These are phyloP conservation scores for Ogataea polymorpha DNA, from an alignment of 805 yeast species.

Conservation along the genomic window DNA sequence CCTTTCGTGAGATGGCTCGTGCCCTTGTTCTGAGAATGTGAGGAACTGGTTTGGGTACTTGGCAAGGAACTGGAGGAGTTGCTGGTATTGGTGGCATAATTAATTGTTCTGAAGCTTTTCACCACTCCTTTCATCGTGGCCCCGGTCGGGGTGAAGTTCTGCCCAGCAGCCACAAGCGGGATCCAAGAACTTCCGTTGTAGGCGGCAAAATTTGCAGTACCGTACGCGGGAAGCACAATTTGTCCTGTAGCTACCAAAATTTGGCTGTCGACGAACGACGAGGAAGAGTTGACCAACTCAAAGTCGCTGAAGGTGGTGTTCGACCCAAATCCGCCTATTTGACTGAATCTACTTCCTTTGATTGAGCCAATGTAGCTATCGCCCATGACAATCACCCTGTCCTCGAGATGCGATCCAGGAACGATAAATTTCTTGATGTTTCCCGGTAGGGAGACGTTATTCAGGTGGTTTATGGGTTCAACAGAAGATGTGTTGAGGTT, in stretches of 20 bases:
- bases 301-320: slow-evolving; percentile 43
- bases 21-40: not conserved
- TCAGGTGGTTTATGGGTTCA: slow-evolving; percentile 7
- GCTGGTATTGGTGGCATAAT: slow-evolving; percentile 9
- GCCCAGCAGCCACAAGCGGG: slow-evolving; percentile 54
- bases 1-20: slow-evolving; percentile 44
- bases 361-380: slow-evolving; percentile 36
- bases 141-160: slow-evolving; percentile 22
- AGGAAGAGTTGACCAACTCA: slow-evolving; percentile 29
- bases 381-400: slow-evolving; percentile 43
- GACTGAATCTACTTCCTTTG: slow-evolving; percentile 48
- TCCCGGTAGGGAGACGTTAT: slow-evolving; percentile 30
- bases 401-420: slow-evolving; percentile 28
- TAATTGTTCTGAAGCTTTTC: slow-evolving; percentile 19
- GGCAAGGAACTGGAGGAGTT: slow-evolving; percentile 4
- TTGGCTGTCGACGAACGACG: slow-evolving; percentile 41
- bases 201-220: slow-evolving; percentile 57
- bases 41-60: not conserved
- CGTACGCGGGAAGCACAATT: slow-evolving; percentile 47
- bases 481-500: slow-evolving; percentile 44
- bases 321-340: slow-evolving; percentile 33
- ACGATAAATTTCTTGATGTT: slow-evolving; percentile 27
- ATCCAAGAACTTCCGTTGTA: slow-evolving; percentile 66
- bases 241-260: slow-evolving; percentile 58
- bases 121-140: slow-evolving; percentile 32